Conservation (phyloP, 2,329 filamentous ascomycete genomes). For the Cordyceps sp. region DNA sequence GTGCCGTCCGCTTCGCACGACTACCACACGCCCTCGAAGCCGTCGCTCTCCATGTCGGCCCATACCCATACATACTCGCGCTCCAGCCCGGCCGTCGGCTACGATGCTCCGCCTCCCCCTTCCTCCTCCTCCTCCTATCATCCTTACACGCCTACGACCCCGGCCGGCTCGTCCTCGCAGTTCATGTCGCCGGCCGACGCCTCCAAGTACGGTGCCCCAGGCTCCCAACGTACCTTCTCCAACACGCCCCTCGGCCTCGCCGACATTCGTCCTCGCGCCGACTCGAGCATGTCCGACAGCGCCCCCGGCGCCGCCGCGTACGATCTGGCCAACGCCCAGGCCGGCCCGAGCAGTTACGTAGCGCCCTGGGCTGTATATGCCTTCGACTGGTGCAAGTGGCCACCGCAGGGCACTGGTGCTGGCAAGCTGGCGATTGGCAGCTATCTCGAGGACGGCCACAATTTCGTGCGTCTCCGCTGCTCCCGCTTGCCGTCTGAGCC, state of each 20-base stretch:
- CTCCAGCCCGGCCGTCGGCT: slow-evolving; percentile 57
- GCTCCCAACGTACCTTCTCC: slow-evolving; percentile 46
- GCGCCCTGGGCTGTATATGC: slow-evolving; percentile 94
- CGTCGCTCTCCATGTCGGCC: slow-evolving; percentile 40
- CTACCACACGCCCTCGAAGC: slow-evolving; percentile 46
- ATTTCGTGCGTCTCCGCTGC: slow-evolving; percentile 56
- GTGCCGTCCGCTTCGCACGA: slow-evolving; percentile 21
- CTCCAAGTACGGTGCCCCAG: slow-evolving; percentile 37
- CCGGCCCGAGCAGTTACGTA: slow-evolving; percentile 78
- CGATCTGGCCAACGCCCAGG: slow-evolving; percentile 46
- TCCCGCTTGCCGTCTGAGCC: not conserved
- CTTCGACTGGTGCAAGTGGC: slow-evolving; percentile 99
- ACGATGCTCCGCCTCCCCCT: slow-evolving; percentile 24
- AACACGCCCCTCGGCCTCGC: slow-evolving; percentile 83
- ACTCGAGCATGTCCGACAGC: slow-evolving; percentile 64
- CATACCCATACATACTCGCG: slow-evolving; percentile 70
- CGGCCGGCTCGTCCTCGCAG: slow-evolving; percentile 42
- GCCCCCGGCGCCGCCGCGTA: slow-evolving; percentile 44
- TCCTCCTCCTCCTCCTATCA: slow-evolving; percentile 30
- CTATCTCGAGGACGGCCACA: slow-evolving; percentile 94
- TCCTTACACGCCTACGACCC: slow-evolving; percentile 47
- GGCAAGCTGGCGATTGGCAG: slow-evolving; percentile 92
- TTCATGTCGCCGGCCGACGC: slow-evolving; percentile 42
- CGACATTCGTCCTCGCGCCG: slow-evolving; percentile 76
- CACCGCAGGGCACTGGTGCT: slow-evolving; percentile 59